These are phyloP conservation scores for Cotoneaster glaucophyllus DNA, from an alignment of 306 rosid genomes.

Conservation along the genomic window DNA sequence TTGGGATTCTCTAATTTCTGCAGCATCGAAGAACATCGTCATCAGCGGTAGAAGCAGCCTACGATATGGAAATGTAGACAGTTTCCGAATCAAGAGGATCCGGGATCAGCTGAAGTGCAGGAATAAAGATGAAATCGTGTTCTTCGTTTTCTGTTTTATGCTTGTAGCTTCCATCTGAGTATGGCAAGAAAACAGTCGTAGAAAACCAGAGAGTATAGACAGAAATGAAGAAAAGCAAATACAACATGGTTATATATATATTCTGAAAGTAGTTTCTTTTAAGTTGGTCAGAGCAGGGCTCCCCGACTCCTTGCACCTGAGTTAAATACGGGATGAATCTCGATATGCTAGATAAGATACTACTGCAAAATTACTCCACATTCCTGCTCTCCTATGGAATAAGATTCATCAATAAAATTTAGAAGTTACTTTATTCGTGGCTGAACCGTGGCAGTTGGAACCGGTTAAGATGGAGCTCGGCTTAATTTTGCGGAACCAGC, in stretches of 20 bases:
- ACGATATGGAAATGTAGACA: neutral
- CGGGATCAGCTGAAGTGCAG: neutral
- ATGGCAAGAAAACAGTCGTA: neutral
- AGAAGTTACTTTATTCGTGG: neutral
- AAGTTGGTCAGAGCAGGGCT: neutral
- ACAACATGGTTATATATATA: neutral
- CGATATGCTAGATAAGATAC: too few species aligned
- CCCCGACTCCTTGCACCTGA: neutral
- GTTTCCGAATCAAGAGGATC: neutral
- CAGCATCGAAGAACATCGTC: neutral
- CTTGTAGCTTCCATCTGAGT: neutral
- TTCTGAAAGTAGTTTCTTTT: neutral
- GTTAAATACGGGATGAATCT: too few species aligned
- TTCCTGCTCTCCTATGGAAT: too few species aligned
- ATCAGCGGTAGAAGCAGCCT: neutral
- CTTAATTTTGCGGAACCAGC: constrained; percentile 19
- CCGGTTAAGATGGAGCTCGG: neutral
- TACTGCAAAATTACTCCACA: too few species aligned
- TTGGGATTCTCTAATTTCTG: neutral
- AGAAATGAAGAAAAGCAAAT: neutral
- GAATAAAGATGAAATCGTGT: neutral
- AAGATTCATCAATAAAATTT: too few species aligned
- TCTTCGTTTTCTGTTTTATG: neutral
- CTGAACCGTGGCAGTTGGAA: neutral
- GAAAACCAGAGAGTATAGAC: neutral